Evolutionary conservation across 2,329 filamentous ascomycete genomes (phyloP), one percentile per base, ranked within the genome.

Genomic region (Sodiomyces alkalinus): DNA sequence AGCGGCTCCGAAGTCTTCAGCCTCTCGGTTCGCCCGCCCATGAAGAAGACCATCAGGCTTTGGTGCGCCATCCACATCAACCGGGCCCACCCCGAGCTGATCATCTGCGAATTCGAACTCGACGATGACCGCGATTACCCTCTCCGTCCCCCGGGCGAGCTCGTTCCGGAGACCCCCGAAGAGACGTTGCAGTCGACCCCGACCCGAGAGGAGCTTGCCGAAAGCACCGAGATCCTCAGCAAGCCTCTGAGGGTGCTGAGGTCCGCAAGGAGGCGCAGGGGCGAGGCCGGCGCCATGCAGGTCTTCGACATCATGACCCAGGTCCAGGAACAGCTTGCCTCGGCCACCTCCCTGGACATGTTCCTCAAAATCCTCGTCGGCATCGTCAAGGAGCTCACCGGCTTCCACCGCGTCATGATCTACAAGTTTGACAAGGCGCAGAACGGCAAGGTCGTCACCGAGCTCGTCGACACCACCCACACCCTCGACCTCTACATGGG

Each of bases 251-350:
- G 82, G 20, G 70, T 90, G 2, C 48, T 90, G 15, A 62, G 80
- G 19, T 82, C 75, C 44, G 79, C 81, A 0, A 68, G 81, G 7
- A 81, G 80, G 43, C 63, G 76, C 27, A 71, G 73, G 39, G 80
- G 80, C 5, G 80, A 90, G 43, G 79, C 81, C 25, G 78, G 78
- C 5, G 80, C 80, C 0, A 90, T 90, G 74, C 79, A 92, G 41
- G 80, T 90, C 2, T 92, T 92, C 51, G 85, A 83, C 49, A 85
- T 92, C 38, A 80, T 92, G 69, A 82, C 80, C 1, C 85, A 93
- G 46, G 78, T 93, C 1, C 83, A 92, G 46, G 82, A 92, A 41
- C 85, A 92, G 47, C 59, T 93, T 9, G 69, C 80, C 4, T 68
- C 72, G 16, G 80, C 83, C 2, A 61, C 72, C 1, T 75, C 66